Base-by-base conservation (phyloP, 257 asterid species). In the Nyctanthes arbortristis region DNA sequence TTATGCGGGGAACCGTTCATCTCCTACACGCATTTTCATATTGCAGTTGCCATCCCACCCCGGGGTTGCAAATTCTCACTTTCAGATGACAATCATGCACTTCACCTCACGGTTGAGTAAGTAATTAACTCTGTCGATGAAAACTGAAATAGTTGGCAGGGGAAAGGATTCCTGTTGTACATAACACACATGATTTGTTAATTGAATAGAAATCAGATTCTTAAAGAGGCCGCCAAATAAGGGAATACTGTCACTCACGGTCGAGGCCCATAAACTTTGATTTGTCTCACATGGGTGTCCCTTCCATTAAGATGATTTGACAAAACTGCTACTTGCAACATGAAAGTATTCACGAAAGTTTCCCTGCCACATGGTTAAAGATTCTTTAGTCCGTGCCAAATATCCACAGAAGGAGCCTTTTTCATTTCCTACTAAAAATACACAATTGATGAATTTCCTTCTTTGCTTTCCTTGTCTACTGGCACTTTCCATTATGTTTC, bases 281-380 rank as follows among this genome's bases (percentile, higher is more conserved):
- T 87, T 77, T 93, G 99, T 77, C 99, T 91, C 61, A 93, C 87
- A 76, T 91, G 97, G 31, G 97, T 91, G 72, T 94, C 97, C 83
- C 96, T 88, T 66, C 97, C 97, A 14, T 91, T 91, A 20, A 94
- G 91, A 82, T 91, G 97, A 80, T 94, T 94, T 54, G 99, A 81
- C 70, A 91, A 60, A 54, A 94, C 80, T 14, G 82, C 88, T 40
- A 94, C 88, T 80, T 91, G 97, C 87, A 94, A 80, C 99, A 91
- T 91, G 91, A 94, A 94, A 13, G 99, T 85, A 80, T 86, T 87
- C 79, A 89, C 96, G 89, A 91, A 93, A 49, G 97, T 90, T 79
- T 93, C 98, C 87, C 97, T 87, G 86, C 65, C 69, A 72, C 71
- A 76, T 35, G n/a, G n/a, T 27, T 71, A 79, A 73, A 30, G 33